Evolutionary conservation across 2,329 filamentous ascomycete species (phyloP), one percentile per base, ranked within the genome.

Genomic region (Monosporascus sp.): DNA sequence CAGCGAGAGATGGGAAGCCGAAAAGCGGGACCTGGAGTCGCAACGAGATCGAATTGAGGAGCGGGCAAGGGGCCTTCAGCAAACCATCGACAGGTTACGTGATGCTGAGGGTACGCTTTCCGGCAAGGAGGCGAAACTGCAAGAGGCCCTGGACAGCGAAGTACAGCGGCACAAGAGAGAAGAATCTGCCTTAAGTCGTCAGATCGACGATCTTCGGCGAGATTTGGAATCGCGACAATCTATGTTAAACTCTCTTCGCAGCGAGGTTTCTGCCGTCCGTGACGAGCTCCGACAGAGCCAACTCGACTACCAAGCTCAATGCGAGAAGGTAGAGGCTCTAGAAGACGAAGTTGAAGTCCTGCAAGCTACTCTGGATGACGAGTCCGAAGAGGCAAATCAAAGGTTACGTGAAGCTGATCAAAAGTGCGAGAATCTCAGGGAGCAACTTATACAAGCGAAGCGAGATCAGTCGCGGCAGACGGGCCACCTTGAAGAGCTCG

Each of bases 341-440:
- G 87, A 92, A 65, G 88, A 91, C 59, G 88, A 91, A 65, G 77
- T 91, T n/a, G 85, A 89, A 51, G 81, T 89, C 28, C 71, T 92
- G 15, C 87, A 91, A 66, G 76, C 78, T 22, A 81, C 78, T 38
- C 69, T 86, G 44, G 85, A 88, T 49, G 80, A 86, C 55, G 85
- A 87, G 65, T 79, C 79, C 44, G 81, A 86, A 58, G 79, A 81
- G 54, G 78, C 79, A 6, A 80, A 73, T 17, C 70, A 75, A 40
- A 75, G 78, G 45, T 64, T 79, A 9, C 64, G 71, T 49, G 69
- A 71, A 45, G 71, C 75, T 15, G 75, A 73, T 52, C 69, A 76
- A 51, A 72, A 79, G 58, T 76, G 74, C 51, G 71, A 74, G 38
- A 61, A 68, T 18, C 66, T 81, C 11, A 68, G 70, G 50, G 67